These are phyloP conservation scores for Gastrolobium villosum DNA, from an alignment of 306 rosid genomes.

Conservation along the genomic window DNA sequence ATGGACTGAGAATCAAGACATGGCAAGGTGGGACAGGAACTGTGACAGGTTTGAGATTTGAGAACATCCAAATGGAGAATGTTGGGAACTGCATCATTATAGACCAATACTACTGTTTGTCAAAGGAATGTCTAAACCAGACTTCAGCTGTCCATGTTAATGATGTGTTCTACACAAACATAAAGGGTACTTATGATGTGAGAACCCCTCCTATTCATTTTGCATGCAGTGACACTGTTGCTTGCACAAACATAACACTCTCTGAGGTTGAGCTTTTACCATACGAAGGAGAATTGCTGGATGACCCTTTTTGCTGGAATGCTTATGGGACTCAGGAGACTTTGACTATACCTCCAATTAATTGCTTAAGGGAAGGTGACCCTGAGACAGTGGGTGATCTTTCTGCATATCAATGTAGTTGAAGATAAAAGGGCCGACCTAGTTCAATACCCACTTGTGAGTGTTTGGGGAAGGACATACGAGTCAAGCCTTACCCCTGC, in stretches of 20 bases:
- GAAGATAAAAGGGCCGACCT: too few relatives aligned
- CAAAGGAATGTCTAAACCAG: slow-evolving; percentile 80
- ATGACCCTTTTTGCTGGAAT: slow-evolving; percentile 95
- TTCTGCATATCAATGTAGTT: slow-evolving; percentile 64
- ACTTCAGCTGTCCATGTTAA: slow-evolving; percentile 87
- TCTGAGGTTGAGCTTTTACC: slow-evolving; percentile 91
- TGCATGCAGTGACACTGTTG: slow-evolving; percentile 89
- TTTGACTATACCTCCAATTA: slow-evolving; percentile 85
- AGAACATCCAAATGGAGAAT: slow-evolving; percentile 86
- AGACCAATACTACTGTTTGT: slow-evolving; percentile 92
- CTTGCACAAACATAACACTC: slow-evolving; percentile 88
- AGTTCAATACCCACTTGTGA: too few relatives aligned
- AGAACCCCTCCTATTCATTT: slow-evolving; percentile 89
- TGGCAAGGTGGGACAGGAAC: slow-evolving; percentile 99
- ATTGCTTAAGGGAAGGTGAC: slow-evolving; percentile 79
- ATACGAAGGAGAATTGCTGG: slow-evolving; percentile 78
- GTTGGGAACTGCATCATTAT: slow-evolving; percentile 81
- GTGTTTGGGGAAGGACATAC: too few relatives aligned
- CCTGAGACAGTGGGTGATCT: slow-evolving; percentile 63
- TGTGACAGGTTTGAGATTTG: slow-evolving; percentile 68
- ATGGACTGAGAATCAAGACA: slow-evolving; percentile 92
- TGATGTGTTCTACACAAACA: slow-evolving; percentile 71
- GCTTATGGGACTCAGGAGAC: slow-evolving; percentile 88
- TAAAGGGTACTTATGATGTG: slow-evolving; percentile 94
- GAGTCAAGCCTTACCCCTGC: too few relatives aligned